A percentile compares a stretch with the other conserved stretches of the same genome.
phyloP scores from a whole-genome alignment of 1,284 basidiomycete species.

The Abortiporus biennis region DNA sequence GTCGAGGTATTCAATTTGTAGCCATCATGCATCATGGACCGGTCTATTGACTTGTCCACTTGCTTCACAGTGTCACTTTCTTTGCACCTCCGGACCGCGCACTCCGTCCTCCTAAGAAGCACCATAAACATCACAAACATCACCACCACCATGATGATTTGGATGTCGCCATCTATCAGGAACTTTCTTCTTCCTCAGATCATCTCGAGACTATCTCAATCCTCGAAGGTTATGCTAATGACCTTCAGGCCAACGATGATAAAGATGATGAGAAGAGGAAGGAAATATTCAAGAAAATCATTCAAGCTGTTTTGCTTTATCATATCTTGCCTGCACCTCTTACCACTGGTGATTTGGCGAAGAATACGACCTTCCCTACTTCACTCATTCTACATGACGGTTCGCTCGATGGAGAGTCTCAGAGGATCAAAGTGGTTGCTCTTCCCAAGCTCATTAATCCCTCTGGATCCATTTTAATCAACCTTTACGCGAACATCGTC shows the following conservation, averaged over 20 bases:
- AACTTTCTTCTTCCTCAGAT: slow-evolving; percentile 7
- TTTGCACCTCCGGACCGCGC: slow-evolving; percentile 45
- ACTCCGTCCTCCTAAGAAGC: slow-evolving; percentile 24
- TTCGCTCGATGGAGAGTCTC: slow-evolving; percentile 44
- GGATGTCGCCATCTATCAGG: slow-evolving; percentile 7
- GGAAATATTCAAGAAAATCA: slow-evolving; percentile 46
- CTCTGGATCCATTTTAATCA: slow-evolving; percentile 37
- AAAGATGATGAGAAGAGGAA: slow-evolving; percentile 42
- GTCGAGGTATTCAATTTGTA: slow-evolving; percentile 22
- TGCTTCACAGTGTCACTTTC: slow-evolving; percentile 39
- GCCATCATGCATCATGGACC: slow-evolving; percentile 37
- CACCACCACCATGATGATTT: slow-evolving; percentile 7
- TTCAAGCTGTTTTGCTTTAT: slow-evolving; percentile 55
- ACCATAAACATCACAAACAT: slow-evolving; percentile 6
- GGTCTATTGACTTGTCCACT: slow-evolving; percentile 16
- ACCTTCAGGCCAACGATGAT: slow-evolving; percentile 17
- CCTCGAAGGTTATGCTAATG: slow-evolving; percentile 18
- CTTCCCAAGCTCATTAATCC: slow-evolving; percentile 25
- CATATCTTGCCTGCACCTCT: slow-evolving; percentile 50
- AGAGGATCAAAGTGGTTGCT: slow-evolving; percentile 44
- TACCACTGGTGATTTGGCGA: slow-evolving; percentile 35
- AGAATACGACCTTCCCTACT: slow-evolving; percentile 58
- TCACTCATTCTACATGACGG: slow-evolving; percentile 46
- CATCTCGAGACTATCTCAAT: slow-evolving; percentile 15
- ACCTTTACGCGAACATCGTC: slow-evolving; percentile 48